Evolutionary conservation across 1,139 yeast genomes (phyloP).

Genomic region (Debaryomyces robertsiae): DNA sequence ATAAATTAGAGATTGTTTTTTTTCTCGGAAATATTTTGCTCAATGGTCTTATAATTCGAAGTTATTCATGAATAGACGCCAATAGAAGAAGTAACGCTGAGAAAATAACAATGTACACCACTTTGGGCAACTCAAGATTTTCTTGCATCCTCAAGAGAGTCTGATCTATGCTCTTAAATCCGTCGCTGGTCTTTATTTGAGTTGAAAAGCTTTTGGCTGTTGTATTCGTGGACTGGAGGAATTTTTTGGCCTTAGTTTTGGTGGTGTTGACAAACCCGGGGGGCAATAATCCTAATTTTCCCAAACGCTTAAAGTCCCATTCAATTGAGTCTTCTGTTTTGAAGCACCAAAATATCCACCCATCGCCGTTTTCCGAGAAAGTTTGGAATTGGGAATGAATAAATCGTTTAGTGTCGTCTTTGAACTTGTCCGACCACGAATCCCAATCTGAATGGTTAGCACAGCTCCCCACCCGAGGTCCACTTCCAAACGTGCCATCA

Average conservation of each 20-base stretch:
- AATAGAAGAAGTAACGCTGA: neutral
- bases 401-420: slow-evolving; percentile 21
- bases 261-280: neutral
- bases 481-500: slow-evolving; percentile 21
- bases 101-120: neutral
- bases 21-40: too few relatives aligned
- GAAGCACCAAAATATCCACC: slow-evolving; percentile 32
- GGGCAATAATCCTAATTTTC: slow-evolving; percentile 10
- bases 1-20: too few relatives aligned
- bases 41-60: too few relatives aligned
- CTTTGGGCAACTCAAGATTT: slow-evolving; percentile 2
- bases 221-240: neutral
- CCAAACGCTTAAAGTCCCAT: slow-evolving; percentile 24
- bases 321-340: slow-evolving; percentile 26
- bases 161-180: neutral
- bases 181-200: neutral
- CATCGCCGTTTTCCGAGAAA: slow-evolving; percentile 19
- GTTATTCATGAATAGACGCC: neutral
- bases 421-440: slow-evolving; percentile 19
- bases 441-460: slow-evolving; percentile 19
- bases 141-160: neutral
- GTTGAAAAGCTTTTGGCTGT: neutral
- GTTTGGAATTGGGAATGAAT: slow-evolving; percentile 24
- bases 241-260: neutral
- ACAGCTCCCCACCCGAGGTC: slow-evolving; percentile 21